These are phyloP conservation scores for Vitis hybrid DNA, from an alignment of 177 flowering plant genomes.

Conservation along the genomic window DNA sequence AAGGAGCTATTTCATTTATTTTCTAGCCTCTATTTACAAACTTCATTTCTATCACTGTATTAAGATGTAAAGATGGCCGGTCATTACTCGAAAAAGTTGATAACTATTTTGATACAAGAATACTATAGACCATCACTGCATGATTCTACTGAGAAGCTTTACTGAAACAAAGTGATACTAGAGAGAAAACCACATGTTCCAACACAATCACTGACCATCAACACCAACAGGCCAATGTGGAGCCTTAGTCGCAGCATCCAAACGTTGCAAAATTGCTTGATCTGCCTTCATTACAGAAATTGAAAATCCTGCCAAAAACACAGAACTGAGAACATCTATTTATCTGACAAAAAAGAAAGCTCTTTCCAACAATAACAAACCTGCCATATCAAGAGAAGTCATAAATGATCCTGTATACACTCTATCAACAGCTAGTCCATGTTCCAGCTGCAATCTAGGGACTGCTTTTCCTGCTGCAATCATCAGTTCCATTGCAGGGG, in stretches of 20 bases:
- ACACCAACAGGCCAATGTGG: constrained; percentile 93
- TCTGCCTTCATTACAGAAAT: constrained; percentile 87
- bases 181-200: not conserved
- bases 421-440: constrained; percentile 94
- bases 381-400: constrained; percentile 99
- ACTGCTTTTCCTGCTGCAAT: constrained; percentile 87
- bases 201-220: constrained; percentile 56
- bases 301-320: constrained; percentile 67
- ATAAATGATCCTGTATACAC: constrained; percentile 95
- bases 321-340: not conserved
- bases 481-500: constrained; percentile 90
- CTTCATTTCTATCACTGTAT: no score
- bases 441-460: constrained; percentile 83
- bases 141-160: no score
- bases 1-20: no score
- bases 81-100: no score
- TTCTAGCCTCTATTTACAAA: no score
- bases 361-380: constrained; percentile 33
- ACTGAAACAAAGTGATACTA: not conserved
- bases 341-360: not conserved
- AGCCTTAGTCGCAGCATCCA: constrained; percentile 93
- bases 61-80: no score
- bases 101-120: not conserved
- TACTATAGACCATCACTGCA: not conserved
- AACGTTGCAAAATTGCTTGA: constrained; percentile 58